Percentiles rank a stretch among this genome's conserved stretches.
phyloP scores from a whole-genome alignment of 1,139 yeast species.

The Debaryomycetaceae sp. region DNA sequence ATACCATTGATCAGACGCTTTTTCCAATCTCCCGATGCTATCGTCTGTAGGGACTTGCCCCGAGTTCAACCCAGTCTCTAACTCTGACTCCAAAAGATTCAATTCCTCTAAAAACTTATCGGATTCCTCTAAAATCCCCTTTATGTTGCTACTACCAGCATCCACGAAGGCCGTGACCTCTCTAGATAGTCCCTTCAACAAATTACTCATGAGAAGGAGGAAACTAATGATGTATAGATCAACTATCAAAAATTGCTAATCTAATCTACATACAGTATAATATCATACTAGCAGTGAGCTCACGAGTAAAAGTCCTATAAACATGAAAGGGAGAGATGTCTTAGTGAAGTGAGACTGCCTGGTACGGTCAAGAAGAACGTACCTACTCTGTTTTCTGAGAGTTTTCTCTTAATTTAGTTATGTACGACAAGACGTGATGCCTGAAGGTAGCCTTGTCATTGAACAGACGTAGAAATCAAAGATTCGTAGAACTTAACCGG shows the following conservation, averaged over 20 bases:
- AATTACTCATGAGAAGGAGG: slow-evolving; percentile 7
- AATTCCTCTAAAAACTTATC: slow-evolving; percentile 23
- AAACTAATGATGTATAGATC: not conserved
- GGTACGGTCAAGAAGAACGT: no score
- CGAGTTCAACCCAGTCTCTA: slow-evolving; percentile 15
- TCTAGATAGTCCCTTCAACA: slow-evolving; percentile 24
- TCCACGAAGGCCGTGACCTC: slow-evolving; percentile 24
- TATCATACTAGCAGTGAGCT: not conserved
- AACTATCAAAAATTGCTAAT: not conserved
- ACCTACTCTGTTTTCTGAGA: no score
- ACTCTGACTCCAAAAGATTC: slow-evolving; percentile 23
- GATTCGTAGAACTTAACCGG: no score
- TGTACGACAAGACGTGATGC: no score
- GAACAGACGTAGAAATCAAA: no score
- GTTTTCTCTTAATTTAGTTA: no score
- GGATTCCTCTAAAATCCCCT: slow-evolving; percentile 20
- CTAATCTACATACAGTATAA: not conserved
- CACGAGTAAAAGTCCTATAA: not conserved
- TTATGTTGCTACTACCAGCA: slow-evolving; percentile 22
- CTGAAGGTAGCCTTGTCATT: no score
- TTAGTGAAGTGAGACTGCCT: no score
- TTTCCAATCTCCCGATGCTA: slow-evolving; percentile 8
- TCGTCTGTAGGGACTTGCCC: slow-evolving; percentile 5
- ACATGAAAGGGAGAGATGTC: no score
- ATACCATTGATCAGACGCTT: slow-evolving; percentile 28